A percentile compares a stretch with the other conserved stretches of the same genome.
Evolutionary conservation across 352 stramenopile genomes (phyloP).

Genomic region (Pythium rishiriense): DNA sequence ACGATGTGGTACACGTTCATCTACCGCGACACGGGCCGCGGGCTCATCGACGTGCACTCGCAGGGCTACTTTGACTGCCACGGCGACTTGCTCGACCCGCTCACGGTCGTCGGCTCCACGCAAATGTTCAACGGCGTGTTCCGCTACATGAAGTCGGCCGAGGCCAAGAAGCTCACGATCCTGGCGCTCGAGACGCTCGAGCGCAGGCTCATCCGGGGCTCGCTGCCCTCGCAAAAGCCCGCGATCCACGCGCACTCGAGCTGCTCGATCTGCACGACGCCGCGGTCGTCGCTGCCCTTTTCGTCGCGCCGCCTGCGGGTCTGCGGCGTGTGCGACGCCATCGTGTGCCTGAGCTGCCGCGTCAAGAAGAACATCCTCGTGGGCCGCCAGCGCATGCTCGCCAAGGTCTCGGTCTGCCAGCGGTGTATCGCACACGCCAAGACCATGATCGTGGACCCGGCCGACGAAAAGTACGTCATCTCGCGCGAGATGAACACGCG

Average conservation of each 20-base stretch:
- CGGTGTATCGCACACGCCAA: slow-evolving; percentile 40
- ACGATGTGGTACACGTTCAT: slow-evolving; percentile 43
- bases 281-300: slow-evolving; percentile 18
- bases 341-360: slow-evolving; percentile 47
- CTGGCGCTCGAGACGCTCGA: slow-evolving; percentile 29
- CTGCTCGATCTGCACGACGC: slow-evolving; percentile 26
- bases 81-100: slow-evolving; percentile 30
- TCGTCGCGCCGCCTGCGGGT: slow-evolving; percentile 12
- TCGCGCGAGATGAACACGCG: slow-evolving; percentile 17
- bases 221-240: slow-evolving; percentile 1
- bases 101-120: slow-evolving; percentile 18
- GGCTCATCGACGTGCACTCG: slow-evolving; percentile 45
- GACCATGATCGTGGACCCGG: slow-evolving; percentile 27
- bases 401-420: slow-evolving; percentile 37
- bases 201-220: slow-evolving; percentile 18
- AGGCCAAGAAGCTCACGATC: slow-evolving; percentile 58
- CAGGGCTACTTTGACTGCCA: slow-evolving; percentile 46
- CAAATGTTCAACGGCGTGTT: slow-evolving; percentile 41
- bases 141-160: slow-evolving; percentile 42
- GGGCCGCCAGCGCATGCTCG: slow-evolving; percentile 19
- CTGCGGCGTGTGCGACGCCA: slow-evolving; percentile 47
- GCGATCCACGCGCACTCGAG: not conserved
- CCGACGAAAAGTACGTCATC: slow-evolving; percentile 23
- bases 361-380: slow-evolving; percentile 52
- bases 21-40: slow-evolving; percentile 38